These are phyloP conservation scores for Tylopilus felleus DNA, from an alignment of 768 basidiomycete species.

Conservation along the genomic window DNA sequence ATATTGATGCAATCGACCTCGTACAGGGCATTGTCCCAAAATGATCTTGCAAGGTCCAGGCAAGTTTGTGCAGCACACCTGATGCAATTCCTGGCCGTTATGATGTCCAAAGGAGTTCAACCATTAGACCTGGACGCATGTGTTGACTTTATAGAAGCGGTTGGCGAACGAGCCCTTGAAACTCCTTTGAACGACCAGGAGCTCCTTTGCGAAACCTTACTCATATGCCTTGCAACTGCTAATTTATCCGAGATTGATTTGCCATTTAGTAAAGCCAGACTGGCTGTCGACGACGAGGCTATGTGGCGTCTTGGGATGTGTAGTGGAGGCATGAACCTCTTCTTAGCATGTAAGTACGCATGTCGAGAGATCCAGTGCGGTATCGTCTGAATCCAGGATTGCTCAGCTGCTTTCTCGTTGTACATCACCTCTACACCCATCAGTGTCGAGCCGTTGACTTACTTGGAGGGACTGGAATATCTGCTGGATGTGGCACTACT, in stretches of 20 bases:
- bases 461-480: conserved; percentile 44
- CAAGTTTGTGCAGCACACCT: conserved; percentile 14
- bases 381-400: not conserved
- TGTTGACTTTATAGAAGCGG: conserved; percentile 12
- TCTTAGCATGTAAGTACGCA: conserved; percentile 39
- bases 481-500: conserved; percentile 48
- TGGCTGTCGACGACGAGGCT: conserved; percentile 29
- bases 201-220: conserved; percentile 34
- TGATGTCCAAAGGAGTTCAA: conserved; percentile 20
- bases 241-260: conserved; percentile 12
- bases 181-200: not conserved
- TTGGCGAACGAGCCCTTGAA: conserved; percentile 16
- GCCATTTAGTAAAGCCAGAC: not conserved
- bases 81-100: conserved; percentile 26
- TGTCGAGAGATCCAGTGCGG: not conserved
- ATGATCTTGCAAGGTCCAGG: not conserved
- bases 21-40: conserved; percentile 14
- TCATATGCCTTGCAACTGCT: conserved; percentile 35
- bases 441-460: conserved; percentile 35
- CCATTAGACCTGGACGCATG: conserved; percentile 1
- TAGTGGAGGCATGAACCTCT: conserved; percentile 31
- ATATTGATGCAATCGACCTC: not conserved
- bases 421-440: conserved; percentile 35
- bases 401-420: conserved; percentile 45
- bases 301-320: conserved; percentile 38